Evolutionary conservation across 805 yeast species (phyloP), one percentile per base, ranked within the genome.

Genomic region (Lachancea quebecensis): DNA sequence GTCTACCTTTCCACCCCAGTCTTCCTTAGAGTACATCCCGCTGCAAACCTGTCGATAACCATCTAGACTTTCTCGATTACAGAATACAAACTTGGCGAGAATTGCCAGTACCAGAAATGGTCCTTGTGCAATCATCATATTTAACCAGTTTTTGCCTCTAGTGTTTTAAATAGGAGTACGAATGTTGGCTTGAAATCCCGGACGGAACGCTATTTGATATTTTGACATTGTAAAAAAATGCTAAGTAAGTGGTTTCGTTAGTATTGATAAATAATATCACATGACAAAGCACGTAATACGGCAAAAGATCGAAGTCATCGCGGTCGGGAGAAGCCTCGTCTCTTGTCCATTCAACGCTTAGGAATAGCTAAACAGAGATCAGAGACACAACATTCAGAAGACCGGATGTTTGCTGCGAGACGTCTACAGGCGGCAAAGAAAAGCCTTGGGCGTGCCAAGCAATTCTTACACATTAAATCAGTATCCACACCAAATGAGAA

Each of bases 1-100:
- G 48, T 78, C 81, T 9, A 70, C 65, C 21, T 74, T 71, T 31
- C 99, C 99, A 40, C 88, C 84, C 90, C 95, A 86, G 58, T 90
- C 95, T 39, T 78, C 71, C 55, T 81, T 81, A 45, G 90, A 77
- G 67, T 91, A 91, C 81, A 91, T 83, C 31, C 99, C 99, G 4
- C 89, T 74, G 63, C 99, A 91, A 21, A 78, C 78, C 57, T 86
- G 93, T 14, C 81, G 71, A 40, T 75, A 67, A 10, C 57, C 62
- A 38, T 75, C 73, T 51, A 87, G 71, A 21, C 59, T 58, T 28
- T 74, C 82, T 57, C 67, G 64, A 51, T 70, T 69, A 18, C 70
- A 73, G 16, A 25, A 14, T 4, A 50, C 58, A 28, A 55, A 47
- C 12, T 35, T 41, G n/a, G 27, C 41, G 49, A 41, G 29, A 49